These are phyloP conservation scores for Schizopora paradoxa DNA, from an alignment of 1,284 basidiomycete genomes.

Conservation along the genomic window DNA sequence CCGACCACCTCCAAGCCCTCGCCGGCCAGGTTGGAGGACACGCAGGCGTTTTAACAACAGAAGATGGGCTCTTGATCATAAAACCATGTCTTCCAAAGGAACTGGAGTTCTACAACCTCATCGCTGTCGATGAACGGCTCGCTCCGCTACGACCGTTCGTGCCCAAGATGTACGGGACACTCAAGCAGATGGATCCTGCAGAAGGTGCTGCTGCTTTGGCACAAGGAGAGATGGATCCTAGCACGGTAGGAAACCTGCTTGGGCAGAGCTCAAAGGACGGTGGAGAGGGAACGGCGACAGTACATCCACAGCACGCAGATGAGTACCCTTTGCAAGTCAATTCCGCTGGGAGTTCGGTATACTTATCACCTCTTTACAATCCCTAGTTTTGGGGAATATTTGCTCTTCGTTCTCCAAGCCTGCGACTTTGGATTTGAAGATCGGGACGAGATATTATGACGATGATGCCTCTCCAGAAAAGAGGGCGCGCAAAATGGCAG, in stretches of 20 bases:
- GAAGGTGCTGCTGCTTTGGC: conserved; percentile 26
- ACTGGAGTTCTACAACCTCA: conserved; percentile 73
- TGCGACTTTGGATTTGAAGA: conserved; percentile 87
- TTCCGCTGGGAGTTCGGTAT: conserved; percentile 26
- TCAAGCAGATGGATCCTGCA: conserved; percentile 61
- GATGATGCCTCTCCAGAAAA: conserved; percentile 71
- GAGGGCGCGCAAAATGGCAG: conserved; percentile 69
- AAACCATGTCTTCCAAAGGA: conserved; percentile 77
- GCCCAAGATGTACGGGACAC: conserved; percentile 72
- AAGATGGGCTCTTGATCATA: conserved; percentile 77
- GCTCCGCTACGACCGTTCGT: conserved; percentile 49
- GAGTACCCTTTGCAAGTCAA: conserved; percentile 23
- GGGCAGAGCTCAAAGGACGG: conserved; percentile 17
- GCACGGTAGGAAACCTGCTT: conserved; percentile 17
- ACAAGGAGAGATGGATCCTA: conserved; percentile 25
- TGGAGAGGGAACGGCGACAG: conserved; percentile 21
- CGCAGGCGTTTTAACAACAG: conserved; percentile 66
- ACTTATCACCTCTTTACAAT: conserved; percentile 48
- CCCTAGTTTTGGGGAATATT: conserved; percentile 84
- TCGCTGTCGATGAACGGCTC: conserved; percentile 41
- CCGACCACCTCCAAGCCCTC: too few relatives aligned
- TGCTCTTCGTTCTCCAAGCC: conserved; percentile 70
- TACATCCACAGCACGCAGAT: too few relatives aligned
- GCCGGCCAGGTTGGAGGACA: conserved; percentile 86
- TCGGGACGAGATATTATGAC: conserved; percentile 83